Evolutionary conservation across 1,284 basidiomycete genomes (phyloP).

Genomic region (Exobasidium cylindrosporum): DNA sequence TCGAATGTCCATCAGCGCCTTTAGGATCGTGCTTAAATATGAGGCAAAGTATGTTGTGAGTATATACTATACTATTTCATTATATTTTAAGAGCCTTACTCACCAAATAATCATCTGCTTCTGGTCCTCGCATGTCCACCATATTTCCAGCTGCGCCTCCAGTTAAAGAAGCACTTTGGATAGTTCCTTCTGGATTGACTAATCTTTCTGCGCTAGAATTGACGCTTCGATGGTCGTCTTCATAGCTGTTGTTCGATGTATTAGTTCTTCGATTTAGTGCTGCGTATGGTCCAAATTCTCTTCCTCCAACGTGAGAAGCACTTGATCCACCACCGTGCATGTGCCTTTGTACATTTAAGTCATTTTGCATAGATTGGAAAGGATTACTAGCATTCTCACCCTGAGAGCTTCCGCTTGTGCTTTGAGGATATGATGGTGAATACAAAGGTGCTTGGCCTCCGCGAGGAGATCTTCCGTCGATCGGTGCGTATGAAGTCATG

Average conservation of each 20-base stretch:
- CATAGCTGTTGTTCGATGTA: neutral
- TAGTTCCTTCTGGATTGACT: neutral
- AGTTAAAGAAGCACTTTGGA: neutral
- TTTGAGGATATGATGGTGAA: neutral
- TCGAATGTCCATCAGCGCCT: slow-evolving; percentile 11
- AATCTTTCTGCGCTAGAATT: slow-evolving; percentile 5
- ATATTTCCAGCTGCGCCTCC: neutral
- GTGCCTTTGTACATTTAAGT: neutral
- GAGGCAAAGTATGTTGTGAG: neutral
- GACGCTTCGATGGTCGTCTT: neutral
- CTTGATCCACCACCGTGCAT: neutral
- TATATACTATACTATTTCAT: no score
- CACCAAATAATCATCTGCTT: slow-evolving; percentile 15
- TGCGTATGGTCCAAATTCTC: slow-evolving; percentile 8
- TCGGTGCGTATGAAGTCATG: slow-evolving; percentile 3
- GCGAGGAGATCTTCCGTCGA: neutral
- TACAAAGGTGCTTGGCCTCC: neutral
- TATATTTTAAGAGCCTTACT: no score
- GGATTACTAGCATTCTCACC: neutral
- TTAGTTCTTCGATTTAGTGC: slow-evolving; percentile 7
- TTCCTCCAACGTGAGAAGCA: slow-evolving; percentile 5
- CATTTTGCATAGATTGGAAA: neutral
- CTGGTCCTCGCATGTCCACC: slow-evolving; percentile 11
- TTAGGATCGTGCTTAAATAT: slow-evolving; percentile 10
- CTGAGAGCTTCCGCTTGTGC: slow-evolving; percentile 3